These are phyloP conservation scores for Colletotrichum higginsianum DNA, from an alignment of 2,329 filamentous ascomycete genomes.

Conservation along the genomic window DNA sequence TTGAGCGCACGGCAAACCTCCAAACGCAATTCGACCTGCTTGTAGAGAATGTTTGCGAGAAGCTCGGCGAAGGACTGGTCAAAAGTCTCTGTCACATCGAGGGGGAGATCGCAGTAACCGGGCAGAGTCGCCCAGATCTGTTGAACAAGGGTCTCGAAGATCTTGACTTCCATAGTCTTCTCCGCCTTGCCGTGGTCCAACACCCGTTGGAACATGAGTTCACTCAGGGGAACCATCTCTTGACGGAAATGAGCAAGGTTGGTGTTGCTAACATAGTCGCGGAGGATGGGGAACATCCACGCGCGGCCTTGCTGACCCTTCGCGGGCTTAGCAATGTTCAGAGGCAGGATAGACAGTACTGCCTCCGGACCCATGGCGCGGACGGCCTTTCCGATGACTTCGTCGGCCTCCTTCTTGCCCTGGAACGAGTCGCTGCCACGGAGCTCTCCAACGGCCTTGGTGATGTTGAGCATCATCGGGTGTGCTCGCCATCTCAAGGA, in stretches of 20 bases:
- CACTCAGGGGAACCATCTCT: constrained; percentile 91
- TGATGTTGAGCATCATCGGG: constrained; percentile 82
- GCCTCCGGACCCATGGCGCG: constrained; percentile 90
- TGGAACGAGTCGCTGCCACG: constrained; percentile 90
- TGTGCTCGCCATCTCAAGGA: constrained; percentile 86
- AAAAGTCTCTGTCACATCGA: constrained; percentile 83
- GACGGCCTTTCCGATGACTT: constrained; percentile 89
- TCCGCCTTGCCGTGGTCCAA: constrained; percentile 85
- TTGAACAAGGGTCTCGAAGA: constrained; percentile 95
- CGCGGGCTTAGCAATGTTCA: constrained; percentile 86
- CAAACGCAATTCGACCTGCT: constrained; percentile 87
- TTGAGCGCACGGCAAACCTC: constrained; percentile 91
- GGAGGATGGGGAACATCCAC: constrained; percentile 93
- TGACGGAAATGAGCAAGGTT: constrained; percentile 86
- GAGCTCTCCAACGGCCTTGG: constrained; percentile 87
- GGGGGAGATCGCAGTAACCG: constrained; percentile 92
- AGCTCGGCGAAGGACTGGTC: constrained; percentile 92
- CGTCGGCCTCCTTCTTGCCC: constrained; percentile 95
- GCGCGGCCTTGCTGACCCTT: constrained; percentile 87
- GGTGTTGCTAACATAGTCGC: constrained; percentile 92
- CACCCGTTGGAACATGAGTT: constrained; percentile 90
- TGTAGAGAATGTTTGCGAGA: constrained; percentile 91
- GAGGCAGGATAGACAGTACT: constrained; percentile 84
- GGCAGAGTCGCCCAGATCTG: constrained; percentile 96
- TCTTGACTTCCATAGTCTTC: constrained; percentile 97